Percentiles rank a stretch among this genome's conserved stretches.
phyloP scores from a whole-genome alignment of 2,329 filamentous ascomycete genomes.

The Kalmusia sp. region DNA sequence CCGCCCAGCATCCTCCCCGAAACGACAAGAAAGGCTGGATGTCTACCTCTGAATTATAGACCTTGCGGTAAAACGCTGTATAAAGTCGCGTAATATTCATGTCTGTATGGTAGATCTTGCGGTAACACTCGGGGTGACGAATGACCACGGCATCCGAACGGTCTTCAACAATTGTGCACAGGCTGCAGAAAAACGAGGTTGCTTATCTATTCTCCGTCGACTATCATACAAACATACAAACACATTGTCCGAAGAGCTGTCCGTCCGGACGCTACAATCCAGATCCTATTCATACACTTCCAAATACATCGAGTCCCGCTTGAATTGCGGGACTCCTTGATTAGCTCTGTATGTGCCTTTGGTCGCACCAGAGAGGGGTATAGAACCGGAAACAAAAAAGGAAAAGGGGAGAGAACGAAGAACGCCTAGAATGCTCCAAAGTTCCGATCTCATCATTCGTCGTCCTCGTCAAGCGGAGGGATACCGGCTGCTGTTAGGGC shows the following conservation, averaged over 20 bases:
- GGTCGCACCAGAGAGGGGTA: conserved; percentile 21
- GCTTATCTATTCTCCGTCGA: not conserved
- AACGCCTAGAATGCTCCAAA: conserved; percentile 15
- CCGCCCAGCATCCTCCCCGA: too few relatives aligned
- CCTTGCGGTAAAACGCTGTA: too few relatives aligned
- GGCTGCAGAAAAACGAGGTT: not conserved
- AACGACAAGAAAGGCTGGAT: too few relatives aligned
- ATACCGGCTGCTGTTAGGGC: conserved; percentile 38
- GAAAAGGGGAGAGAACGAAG: conserved; percentile 17
- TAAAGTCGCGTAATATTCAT: too few relatives aligned
- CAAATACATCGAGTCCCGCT: not conserved
- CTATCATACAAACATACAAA: not conserved
- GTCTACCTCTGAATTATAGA: too few relatives aligned
- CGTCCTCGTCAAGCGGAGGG: conserved; percentile 32
- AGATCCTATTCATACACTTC: not conserved
- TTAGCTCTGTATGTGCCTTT: conserved; percentile 13
- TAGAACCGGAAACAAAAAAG: too few relatives aligned
- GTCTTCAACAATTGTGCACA: not conserved
- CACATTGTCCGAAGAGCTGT: conserved; percentile 18
- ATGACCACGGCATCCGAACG: not conserved
- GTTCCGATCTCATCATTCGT: conserved; percentile 17
- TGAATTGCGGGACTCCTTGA: not conserved
- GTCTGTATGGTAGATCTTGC: too few relatives aligned
- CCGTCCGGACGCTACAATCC: conserved; percentile 13
- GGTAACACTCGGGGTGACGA: too few relatives aligned